Percentiles rank a stretch among this genome's conserved stretches.
Evolutionary conservation across 768 basidiomycete genomes (phyloP).

Genomic region (Mycena alexandri): DNA sequence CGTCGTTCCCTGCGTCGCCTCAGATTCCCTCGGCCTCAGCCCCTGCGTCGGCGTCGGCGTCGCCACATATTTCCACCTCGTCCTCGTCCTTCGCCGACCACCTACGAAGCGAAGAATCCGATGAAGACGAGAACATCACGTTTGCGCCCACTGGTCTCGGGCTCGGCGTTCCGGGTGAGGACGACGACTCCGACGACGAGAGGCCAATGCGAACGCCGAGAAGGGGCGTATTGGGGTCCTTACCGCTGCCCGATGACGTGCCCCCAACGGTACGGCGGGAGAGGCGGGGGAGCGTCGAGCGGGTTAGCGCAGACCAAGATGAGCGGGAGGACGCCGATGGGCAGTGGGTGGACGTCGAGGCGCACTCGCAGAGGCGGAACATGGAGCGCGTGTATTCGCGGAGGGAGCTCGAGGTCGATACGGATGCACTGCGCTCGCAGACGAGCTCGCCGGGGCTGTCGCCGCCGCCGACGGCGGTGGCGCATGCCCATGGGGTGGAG

Average conservation of each 20-base stretch:
- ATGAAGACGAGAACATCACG: not conserved
- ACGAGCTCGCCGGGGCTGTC: conserved; percentile 23
- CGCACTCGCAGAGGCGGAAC: not conserved
- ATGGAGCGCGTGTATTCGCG: too few species aligned
- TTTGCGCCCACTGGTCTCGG: conserved; percentile 17
- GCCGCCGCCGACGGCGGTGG: conserved; percentile 24
- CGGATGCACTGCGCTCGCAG: not conserved
- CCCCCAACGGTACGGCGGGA: too few species aligned
- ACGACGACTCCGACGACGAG: not conserved
- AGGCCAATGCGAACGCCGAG: conserved; percentile 18
- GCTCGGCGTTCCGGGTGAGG: not conserved
- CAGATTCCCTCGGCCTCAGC: not conserved
- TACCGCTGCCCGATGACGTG: not conserved
- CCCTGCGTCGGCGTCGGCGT: conserved; percentile 9
- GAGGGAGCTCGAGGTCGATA: not conserved
- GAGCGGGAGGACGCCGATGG: too few species aligned
- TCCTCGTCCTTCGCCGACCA: not conserved
- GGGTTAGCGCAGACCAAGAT: too few species aligned
- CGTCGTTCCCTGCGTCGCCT: conserved; percentile 22
- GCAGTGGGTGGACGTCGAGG: not conserved
- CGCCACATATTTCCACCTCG: not conserved
- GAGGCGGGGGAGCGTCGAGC: too few species aligned
- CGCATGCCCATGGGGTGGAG: not conserved
- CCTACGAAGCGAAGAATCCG: not conserved
- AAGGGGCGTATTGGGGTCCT: not conserved